These are phyloP conservation scores for Cladophialophora carrionii DNA, from an alignment of 2,329 filamentous ascomycete genomes.

Conservation along the genomic window DNA sequence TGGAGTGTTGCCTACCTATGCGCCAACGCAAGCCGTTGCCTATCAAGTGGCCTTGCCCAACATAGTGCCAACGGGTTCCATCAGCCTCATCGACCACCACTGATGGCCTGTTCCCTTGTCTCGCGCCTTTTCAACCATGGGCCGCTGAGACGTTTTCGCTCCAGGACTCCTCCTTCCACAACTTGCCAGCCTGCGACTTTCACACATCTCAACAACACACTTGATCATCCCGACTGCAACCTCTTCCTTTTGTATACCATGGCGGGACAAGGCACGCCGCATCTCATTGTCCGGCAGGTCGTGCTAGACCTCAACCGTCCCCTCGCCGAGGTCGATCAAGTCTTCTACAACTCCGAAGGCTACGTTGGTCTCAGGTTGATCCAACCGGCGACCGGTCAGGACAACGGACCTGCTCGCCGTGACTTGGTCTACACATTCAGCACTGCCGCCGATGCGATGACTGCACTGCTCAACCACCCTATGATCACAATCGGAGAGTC, in stretches of 20 bases:
- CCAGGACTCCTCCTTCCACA: slow-evolving; percentile 1
- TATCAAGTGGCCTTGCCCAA: slow-evolving; percentile 13
- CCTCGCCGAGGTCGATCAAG: slow-evolving; percentile 9
- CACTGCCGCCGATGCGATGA: slow-evolving; percentile 27
- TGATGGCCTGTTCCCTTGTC: slow-evolving; percentile 14
- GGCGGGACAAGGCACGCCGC: slow-evolving; percentile 17
- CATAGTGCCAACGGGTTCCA: not conserved
- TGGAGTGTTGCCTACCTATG: not conserved
- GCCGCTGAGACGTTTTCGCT: slow-evolving; percentile 4
- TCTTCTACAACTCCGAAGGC: slow-evolving; percentile 18
- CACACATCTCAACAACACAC: not conserved
- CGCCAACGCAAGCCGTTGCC: not conserved
- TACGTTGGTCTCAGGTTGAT: slow-evolving; percentile 12
- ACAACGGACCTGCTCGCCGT: slow-evolving; percentile 4
- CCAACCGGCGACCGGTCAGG: not conserved
- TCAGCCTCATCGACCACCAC: not conserved
- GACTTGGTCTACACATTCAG: slow-evolving; percentile 25
- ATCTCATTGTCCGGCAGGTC: slow-evolving; percentile 5
- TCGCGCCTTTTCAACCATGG: slow-evolving; percentile 18
- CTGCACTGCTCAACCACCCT: slow-evolving; percentile 14
- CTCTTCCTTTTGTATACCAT: slow-evolving; percentile 20
- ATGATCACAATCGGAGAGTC: slow-evolving; percentile 6
- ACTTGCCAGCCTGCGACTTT: not conserved
- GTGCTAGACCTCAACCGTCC: slow-evolving; percentile 8
- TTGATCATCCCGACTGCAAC: not conserved